phyloP scores from a whole-genome alignment of 371 early-diverging fungal genomes.

The Mortierella sp. region DNA sequence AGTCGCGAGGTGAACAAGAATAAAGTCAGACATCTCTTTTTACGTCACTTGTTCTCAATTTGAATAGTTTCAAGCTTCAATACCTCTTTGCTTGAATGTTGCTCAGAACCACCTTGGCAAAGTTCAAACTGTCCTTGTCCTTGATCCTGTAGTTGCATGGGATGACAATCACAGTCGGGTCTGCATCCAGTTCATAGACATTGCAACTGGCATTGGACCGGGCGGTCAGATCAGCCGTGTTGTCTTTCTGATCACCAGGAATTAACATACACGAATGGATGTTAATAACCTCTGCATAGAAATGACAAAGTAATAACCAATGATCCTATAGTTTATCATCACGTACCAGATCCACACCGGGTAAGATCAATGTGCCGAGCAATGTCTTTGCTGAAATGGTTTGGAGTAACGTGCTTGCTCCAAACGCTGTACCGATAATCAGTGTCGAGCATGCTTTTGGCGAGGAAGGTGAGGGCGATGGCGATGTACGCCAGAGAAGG shows the following conservation, averaged over 20 bases:
- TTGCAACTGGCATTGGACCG: conserved; percentile 45
- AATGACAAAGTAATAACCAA: neutral
- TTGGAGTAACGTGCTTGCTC: conserved; percentile 39
- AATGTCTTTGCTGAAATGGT: conserved; percentile 36
- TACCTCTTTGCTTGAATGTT: conserved; percentile 40
- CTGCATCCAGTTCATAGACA: conserved; percentile 36
- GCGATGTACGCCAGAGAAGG: conserved; percentile 22
- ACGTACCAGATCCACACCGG: conserved; percentile 43
- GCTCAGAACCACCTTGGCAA: conserved; percentile 43
- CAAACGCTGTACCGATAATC: conserved; percentile 43
- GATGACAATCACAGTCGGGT: conserved; percentile 27
- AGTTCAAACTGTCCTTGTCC: conserved; percentile 43
- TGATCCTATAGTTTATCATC: neutral
- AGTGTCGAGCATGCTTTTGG: conserved; percentile 34
- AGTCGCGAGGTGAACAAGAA: neutral
- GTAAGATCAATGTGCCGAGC: conserved; percentile 34
- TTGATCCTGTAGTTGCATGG: conserved; percentile 48
- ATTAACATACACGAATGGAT: neutral
- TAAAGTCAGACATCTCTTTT: no score
- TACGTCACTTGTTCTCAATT: no score
- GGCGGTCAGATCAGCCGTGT: conserved; percentile 27
- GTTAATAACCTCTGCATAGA: neutral
- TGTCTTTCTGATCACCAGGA: conserved; percentile 32
- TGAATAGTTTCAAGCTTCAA: neutral
- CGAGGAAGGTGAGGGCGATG: neutral